A percentile compares a stretch with the other conserved stretches of the same genome.
phyloP scores from a whole-genome alignment of 73 alveolate genomes.

The Effrenium voratum region DNA sequence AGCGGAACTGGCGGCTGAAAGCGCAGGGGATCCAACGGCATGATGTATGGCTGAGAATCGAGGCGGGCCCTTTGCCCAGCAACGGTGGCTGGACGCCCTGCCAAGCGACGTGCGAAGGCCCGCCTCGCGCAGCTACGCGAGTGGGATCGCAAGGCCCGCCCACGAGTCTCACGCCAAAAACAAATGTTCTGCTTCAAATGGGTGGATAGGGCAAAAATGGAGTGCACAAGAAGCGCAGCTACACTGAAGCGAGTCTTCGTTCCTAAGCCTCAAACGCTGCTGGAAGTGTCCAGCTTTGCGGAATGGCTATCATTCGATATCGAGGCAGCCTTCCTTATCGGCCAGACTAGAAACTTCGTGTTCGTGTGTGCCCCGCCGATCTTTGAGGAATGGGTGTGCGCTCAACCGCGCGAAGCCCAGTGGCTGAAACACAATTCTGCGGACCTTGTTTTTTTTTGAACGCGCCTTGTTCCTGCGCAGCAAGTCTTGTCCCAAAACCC shows the following conservation, averaged over 20 bases:
- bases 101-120: background rate
- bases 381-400: too few species aligned
- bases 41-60: background rate
- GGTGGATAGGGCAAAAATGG: constrained; percentile 11
- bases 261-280: constrained; percentile 1
- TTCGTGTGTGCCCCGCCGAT: too few species aligned
- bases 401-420: too few species aligned
- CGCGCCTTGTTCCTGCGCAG: too few species aligned
- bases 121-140: constrained; percentile 6
- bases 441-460: background rate
- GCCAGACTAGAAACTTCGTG: too few species aligned
- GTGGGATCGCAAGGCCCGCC: background rate
- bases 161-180: background rate
- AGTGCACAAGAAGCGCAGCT: background rate
- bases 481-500: too few species aligned
- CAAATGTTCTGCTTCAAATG: background rate
- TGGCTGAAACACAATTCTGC: background rate
- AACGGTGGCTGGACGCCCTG: background rate
- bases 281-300: background rate
- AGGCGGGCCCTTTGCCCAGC: background rate
- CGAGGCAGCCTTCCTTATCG: constrained; percentile 14
- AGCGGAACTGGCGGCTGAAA: background rate
- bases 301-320: background rate
- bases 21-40: background rate
- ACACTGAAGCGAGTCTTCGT: background rate